These are phyloP conservation scores for Stenocarpella maydis DNA, from an alignment of 2,329 filamentous ascomycete genomes.

Conservation along the genomic window DNA sequence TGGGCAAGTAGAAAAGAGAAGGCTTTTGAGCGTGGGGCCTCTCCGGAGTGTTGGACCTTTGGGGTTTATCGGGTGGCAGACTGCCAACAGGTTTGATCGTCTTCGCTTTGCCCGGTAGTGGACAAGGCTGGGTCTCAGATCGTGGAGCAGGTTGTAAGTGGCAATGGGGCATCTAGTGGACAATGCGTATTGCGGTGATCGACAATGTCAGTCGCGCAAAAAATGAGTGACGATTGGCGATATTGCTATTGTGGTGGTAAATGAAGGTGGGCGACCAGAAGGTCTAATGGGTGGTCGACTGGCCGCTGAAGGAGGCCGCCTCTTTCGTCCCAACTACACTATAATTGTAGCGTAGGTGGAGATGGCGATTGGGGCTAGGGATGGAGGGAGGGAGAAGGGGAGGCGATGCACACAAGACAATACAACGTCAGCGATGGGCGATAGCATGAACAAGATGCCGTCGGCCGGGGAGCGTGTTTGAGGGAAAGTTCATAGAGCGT, in stretches of 20 bases:
- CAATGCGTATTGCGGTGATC: constrained; percentile 31
- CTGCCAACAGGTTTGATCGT: constrained; percentile 30
- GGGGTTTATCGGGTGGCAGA: constrained; percentile 3
- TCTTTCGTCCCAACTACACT: constrained; percentile 25
- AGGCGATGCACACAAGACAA: neutral
- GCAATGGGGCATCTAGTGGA: constrained; percentile 22
- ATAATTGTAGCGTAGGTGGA: no score
- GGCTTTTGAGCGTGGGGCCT: neutral
- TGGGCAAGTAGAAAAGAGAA: neutral
- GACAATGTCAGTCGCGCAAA: constrained; percentile 21
- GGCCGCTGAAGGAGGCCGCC: constrained; percentile 22
- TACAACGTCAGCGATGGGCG: constrained; percentile 1
- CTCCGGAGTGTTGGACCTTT: neutral
- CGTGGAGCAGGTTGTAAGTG: constrained; percentile 5
- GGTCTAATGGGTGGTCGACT: constrained; percentile 8
- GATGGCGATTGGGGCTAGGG: neutral
- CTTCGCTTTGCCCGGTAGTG: constrained; percentile 32
- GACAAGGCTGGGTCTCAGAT: constrained; percentile 31
- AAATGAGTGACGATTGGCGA: constrained; percentile 14
- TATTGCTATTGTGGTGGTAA: constrained; percentile 11
- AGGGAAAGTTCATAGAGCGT: constrained; percentile 22
- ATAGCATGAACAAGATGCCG: constrained; percentile 12
- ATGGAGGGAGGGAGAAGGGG: neutral
- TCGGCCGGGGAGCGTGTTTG: constrained; percentile 21
- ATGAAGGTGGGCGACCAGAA: constrained; percentile 1